These are phyloP conservation scores for Lactarius vividus DNA, from an alignment of 768 basidiomycete genomes.

Conservation along the genomic window DNA sequence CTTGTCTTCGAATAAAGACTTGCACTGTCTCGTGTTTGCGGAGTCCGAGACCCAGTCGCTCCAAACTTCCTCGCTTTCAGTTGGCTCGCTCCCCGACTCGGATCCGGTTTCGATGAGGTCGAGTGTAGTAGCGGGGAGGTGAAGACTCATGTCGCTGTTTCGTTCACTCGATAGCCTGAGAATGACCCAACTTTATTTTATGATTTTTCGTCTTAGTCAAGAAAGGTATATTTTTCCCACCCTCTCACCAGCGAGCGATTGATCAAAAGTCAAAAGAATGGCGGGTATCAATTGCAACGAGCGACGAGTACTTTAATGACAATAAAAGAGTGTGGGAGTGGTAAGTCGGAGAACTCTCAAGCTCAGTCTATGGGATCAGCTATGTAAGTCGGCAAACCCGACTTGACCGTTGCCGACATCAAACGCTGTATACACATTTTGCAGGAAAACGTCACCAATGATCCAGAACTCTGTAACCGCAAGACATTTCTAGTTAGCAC, in stretches of 20 bases:
- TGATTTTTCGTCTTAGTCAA: not conserved
- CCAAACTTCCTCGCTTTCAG: conserved; percentile 53
- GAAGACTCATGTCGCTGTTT: conserved; percentile 17
- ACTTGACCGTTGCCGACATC: conserved; percentile 21
- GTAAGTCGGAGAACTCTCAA: not conserved
- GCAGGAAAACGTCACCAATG: conserved; percentile 15
- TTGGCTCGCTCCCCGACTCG: not conserved
- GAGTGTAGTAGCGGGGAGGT: conserved; percentile 18
- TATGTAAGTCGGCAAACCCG: conserved; percentile 22
- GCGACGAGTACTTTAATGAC: not conserved
- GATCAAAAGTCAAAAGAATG: not conserved
- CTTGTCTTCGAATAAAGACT: conserved; percentile 73
- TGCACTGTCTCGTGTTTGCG: conserved; percentile 46
- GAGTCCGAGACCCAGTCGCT: conserved; percentile 82
- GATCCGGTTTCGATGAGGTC: conserved; percentile 3
- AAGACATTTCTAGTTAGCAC: not conserved
- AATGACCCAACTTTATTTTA: not conserved
- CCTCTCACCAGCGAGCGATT: not conserved
- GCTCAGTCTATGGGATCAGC: not conserved
- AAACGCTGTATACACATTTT: conserved; percentile 14
- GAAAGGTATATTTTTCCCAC: not conserved
- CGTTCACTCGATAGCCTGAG: not conserved
- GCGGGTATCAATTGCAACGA: not conserved
- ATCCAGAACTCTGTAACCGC: conserved; percentile 7
- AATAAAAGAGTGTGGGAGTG: not conserved